Evolutionary conservation across 2,329 filamentous ascomycete genomes (phyloP), one percentile per base, ranked within the genome.

Genomic region (Claviceps digitariae): DNA sequence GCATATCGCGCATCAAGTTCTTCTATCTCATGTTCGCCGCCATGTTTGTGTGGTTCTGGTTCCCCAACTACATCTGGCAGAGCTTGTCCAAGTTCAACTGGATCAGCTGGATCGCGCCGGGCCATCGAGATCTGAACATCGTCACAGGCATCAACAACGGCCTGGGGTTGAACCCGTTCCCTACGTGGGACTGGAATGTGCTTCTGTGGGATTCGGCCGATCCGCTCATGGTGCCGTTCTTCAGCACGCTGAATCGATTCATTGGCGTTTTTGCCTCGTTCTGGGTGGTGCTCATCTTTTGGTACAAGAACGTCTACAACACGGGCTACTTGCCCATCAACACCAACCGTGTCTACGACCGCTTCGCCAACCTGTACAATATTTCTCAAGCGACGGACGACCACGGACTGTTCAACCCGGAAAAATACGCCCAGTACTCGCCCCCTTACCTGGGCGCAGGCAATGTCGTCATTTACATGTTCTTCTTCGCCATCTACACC

Each of bases 241-340:
- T 81, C 66, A 78, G 77, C 29, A 83, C 82, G 45, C 70, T 80
- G 52, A 86, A 86, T 64, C 78, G 76, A 23, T 70, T 83, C 56
- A 66, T 82, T 46, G 81, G 81, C 31, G 72, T 77, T 50, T 70
- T 81, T 13, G 57, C 78, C 36, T 77, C 74, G 45, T 74, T 75
- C 59, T 75, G 78, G 67, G 67, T 84, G 15, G 69, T 80, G 15
- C 64, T 77, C 2, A 77, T 67, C 27, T 61, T 85, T 9, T 83
- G 81, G 67, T 86, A 78, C 63, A 74, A 69, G 46, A 79, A 80
- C 52, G 65, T 76, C 1, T 84, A 76, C 67, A 76, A 78, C 63
- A 76, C 74, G 12, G 71, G 74, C 51, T 82, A 79, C 57, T 64
- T 77, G 27, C 72, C 73, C 31, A 74, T 78, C 66, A 76, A 74